Base-by-base conservation (phyloP, 2,329 filamentous ascomycete species). In the Sporothrix variecibatus region DNA sequence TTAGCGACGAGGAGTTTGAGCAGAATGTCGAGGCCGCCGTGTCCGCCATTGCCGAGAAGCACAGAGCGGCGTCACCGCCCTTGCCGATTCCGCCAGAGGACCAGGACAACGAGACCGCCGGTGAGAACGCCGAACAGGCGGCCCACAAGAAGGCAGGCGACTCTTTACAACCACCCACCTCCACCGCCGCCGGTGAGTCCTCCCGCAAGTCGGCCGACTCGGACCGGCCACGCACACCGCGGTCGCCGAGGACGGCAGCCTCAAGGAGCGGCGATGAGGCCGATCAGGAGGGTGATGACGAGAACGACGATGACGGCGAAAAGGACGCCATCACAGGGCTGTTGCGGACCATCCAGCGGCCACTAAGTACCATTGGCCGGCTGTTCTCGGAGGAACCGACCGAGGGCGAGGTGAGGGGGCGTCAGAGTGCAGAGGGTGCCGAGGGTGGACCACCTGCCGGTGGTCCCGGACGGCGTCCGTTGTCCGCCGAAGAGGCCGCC, bases 11-110 rank as follows among this genome's bases (percentile, higher is more conserved):
- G 73, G 96, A 98, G 51, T 99, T 99, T 79, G 96, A 99, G 81
- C 90, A 89, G 80, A 95, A 97, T 78, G 97, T 99, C n/a, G 96
- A 99, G 84, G 93, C 93, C 3, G 95, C 96, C 8, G 97, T 99
- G 2, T 97, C 94, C 6, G 94, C 93, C 58, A 99, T 99, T 77
- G 95, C 96, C 1, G 95, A 98, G 83, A 94, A 93, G 79, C 94
- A 98, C 79, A 89, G 90, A 74, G 81, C 84, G 7, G 82, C 84
- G 58, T 87, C 88, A 8, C 86, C 86, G 76, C 79, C 79, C 75
- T 77, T 80, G 80, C 78, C 82, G 78, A 38, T 64, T 7, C 81
- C 81, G 79, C 80, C 84, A 2, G 49, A 73, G 43, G 43, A 69
- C 23, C 34, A 5, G 0, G 53, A 69, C 8, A 56, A 12, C 8